Conservation (phyloP, 305 asterid species). For the Fraxinus baroniana region DNA sequence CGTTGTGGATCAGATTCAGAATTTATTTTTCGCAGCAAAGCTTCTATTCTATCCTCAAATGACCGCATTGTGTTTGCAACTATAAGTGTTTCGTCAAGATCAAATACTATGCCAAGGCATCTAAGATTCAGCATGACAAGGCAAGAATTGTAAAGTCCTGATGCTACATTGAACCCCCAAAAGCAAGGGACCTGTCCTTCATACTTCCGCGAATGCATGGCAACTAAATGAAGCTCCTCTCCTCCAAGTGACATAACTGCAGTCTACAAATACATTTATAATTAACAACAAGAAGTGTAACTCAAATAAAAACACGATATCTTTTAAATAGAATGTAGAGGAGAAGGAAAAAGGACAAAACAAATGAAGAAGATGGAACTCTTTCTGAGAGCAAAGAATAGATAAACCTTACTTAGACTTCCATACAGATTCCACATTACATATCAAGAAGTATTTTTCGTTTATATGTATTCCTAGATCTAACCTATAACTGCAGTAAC, state of each 20-base stretch:
- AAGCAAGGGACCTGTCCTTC: slow-evolving; percentile 69
- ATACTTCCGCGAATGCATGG: slow-evolving; percentile 76
- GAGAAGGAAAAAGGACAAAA: not conserved
- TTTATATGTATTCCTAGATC: not conserved
- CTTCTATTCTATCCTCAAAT: slow-evolving; percentile 88
- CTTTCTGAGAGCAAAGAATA: not conserved
- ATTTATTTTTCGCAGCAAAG: slow-evolving; percentile 69
- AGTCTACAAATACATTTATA: slow-evolving; percentile 45
- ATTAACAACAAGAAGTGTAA: slow-evolving; percentile 14
- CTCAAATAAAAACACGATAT: slow-evolving; percentile 2
- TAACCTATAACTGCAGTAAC: not conserved
- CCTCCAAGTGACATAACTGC: slow-evolving; percentile 75
- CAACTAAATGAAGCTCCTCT: slow-evolving; percentile 85
- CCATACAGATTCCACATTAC: not conserved
- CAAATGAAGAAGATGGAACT: not conserved
- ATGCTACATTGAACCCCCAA: slow-evolving; percentile 79
- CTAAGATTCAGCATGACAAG: slow-evolving; percentile 89
- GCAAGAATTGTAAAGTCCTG: slow-evolving; percentile 76
- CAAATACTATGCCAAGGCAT: slow-evolving; percentile 95
- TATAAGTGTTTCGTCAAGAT: slow-evolving; percentile 92
- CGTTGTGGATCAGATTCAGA: slow-evolving; percentile 83
- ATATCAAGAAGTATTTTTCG: not conserved
- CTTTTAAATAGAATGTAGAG: slow-evolving; percentile 12
- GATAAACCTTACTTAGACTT: not conserved
- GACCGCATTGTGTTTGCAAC: slow-evolving; percentile 97